These are phyloP conservation scores for Xerocomus spinulosus DNA, from an alignment of 768 basidiomycete genomes.

Conservation along the genomic window DNA sequence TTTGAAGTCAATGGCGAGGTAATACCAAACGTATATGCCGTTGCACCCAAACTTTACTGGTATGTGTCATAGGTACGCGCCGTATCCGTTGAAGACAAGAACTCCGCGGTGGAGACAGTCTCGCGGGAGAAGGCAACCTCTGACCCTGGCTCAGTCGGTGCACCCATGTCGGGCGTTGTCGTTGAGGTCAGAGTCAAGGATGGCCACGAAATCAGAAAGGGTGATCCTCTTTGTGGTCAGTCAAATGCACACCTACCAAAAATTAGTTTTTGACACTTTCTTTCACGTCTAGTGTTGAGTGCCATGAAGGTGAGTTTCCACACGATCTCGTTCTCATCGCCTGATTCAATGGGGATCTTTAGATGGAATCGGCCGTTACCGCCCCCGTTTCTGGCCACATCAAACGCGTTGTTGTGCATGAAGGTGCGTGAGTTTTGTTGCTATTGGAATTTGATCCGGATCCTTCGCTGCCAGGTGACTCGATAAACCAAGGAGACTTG, in stretches of 20 bases:
- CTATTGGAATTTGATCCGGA: not conserved
- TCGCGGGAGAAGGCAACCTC: constrained; percentile 90
- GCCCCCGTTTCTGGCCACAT: constrained; percentile 96
- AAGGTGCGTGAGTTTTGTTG: constrained; percentile 48
- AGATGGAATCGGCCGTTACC: constrained; percentile 98
- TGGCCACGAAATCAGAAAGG: constrained; percentile 96
- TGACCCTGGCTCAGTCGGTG: constrained; percentile 96
- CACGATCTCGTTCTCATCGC: not conserved
- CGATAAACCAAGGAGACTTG: constrained; percentile 91
- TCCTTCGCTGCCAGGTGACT: constrained; percentile 59
- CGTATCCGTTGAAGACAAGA: constrained; percentile 93
- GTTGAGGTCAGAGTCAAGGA: constrained; percentile 98
- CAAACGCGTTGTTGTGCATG: constrained; percentile 86
- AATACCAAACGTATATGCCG: constrained; percentile 17
- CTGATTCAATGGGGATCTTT: constrained; percentile 24
- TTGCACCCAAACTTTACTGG: constrained; percentile 14
- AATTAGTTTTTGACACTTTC: constrained; percentile 18
- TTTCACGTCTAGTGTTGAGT: constrained; percentile 62
- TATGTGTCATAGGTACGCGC: constrained; percentile 68
- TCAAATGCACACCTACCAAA: constrained; percentile 21
- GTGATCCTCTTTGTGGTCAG: constrained; percentile 90
- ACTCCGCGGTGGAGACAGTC: constrained; percentile 92
- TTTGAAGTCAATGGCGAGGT: constrained; percentile 98
- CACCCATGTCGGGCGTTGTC: constrained; percentile 97
- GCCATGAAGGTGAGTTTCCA: constrained; percentile 82